These are phyloP conservation scores for Aspergillus caelatus DNA, from an alignment of 2,329 filamentous ascomycete genomes.

Conservation along the genomic window DNA sequence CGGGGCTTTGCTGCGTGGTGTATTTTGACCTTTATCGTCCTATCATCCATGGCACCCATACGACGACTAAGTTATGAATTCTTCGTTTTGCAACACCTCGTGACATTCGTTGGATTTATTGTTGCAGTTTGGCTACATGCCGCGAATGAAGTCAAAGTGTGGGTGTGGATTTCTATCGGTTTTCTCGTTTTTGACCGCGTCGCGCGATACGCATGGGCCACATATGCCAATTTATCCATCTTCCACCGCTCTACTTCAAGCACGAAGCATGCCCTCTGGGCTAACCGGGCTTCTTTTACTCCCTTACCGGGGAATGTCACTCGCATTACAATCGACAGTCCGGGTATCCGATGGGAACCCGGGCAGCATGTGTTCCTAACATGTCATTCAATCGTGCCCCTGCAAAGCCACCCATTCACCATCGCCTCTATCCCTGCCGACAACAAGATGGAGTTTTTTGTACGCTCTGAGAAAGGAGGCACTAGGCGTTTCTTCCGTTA, in stretches of 20 bases:
- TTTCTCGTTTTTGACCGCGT: conserved; percentile 51
- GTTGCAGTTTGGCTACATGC: conserved; percentile 54
- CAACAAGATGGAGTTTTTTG: conserved; percentile 58
- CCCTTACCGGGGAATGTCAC: conserved; percentile 59
- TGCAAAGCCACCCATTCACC: conserved; percentile 68
- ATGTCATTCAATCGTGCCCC: conserved; percentile 57
- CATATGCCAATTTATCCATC: conserved; percentile 46
- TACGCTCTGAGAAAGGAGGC: conserved; percentile 57
- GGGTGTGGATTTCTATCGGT: conserved; percentile 52
- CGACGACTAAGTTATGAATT: conserved; percentile 56
- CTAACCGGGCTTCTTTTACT: conserved; percentile 49
- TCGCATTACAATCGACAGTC: conserved; percentile 58
- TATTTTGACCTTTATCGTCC: conserved; percentile 54
- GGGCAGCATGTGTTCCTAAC: conserved; percentile 67
- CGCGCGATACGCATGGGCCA: conserved; percentile 37
- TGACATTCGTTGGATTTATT: conserved; percentile 55
- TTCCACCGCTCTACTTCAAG: conserved; percentile 35
- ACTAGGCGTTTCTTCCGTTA: conserved; percentile 56
- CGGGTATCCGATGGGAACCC: conserved; percentile 60
- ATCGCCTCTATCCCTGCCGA: conserved; percentile 61
- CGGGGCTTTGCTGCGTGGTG: conserved; percentile 57
- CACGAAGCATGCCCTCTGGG: conserved; percentile 32
- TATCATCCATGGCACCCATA: conserved; percentile 55
- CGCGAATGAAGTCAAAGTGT: conserved; percentile 45
- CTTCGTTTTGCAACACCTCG: conserved; percentile 57